Conservation (phyloP, 352 stramenopile genomes). For the Pythium dissotocum region DNA sequence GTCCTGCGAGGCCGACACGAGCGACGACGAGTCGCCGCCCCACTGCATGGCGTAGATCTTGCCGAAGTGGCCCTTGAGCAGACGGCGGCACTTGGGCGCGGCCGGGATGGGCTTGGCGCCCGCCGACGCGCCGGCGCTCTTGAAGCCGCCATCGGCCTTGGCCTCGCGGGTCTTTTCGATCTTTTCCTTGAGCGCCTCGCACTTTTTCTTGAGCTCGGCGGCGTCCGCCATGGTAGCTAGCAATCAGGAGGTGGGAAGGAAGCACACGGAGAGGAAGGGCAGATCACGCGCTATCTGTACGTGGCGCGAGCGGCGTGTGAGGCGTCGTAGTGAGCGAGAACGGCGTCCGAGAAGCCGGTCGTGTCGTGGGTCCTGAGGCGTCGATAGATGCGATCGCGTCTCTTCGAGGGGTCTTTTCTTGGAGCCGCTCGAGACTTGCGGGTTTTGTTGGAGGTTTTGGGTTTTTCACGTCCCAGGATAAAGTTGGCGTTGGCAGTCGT, state of each 20-base stretch:
- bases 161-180: constrained; percentile 82
- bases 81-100: constrained; percentile 90
- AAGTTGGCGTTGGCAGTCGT: constrained; percentile 13
- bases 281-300: constrained; percentile 4
- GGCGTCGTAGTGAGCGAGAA: constrained; percentile 4
- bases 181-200: constrained; percentile 84
- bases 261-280: neutral
- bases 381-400: constrained; percentile 1
- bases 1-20: constrained; percentile 96
- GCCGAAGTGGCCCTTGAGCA: constrained; percentile 99
- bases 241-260: neutral
- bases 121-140: constrained; percentile 49
- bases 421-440: neutral
- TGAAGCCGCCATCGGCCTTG: constrained; percentile 81
- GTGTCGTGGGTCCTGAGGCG: neutral
- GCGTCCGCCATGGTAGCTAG: constrained; percentile 62
- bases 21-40: constrained; percentile 88
- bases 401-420: constrained; percentile 12
- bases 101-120: constrained; percentile 80
- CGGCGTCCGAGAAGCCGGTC: neutral
- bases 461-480: neutral
- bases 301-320: constrained; percentile 1
- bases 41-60: constrained; percentile 99
- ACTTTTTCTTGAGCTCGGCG: constrained; percentile 86
- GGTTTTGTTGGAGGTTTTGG: constrained; percentile 3